Percentiles rank a stretch among this genome's conserved stretches.
These are phyloP conservation scores for Schizonepeta tenuifolia DNA, from an alignment of 257 asterid genomes.

Conservation along the genomic window DNA sequence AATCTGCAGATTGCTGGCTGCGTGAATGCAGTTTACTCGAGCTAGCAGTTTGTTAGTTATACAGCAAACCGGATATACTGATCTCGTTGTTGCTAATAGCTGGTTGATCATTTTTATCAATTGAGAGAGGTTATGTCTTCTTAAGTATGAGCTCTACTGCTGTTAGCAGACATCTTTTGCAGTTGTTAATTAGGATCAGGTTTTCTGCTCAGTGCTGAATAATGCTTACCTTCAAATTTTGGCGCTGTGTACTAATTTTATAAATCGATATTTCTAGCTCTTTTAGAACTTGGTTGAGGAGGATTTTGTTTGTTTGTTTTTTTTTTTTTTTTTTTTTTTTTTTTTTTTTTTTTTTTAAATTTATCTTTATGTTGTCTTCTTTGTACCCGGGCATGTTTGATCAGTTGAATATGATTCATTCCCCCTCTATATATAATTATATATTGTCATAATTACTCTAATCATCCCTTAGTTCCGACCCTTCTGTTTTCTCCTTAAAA, in stretches of 20 bases:
- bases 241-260: too few relatives aligned
- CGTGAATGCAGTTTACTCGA: not conserved
- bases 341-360: not conserved
- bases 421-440: too few relatives aligned
- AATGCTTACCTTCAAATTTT: not conserved
- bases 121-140: not conserved
- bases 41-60: not conserved
- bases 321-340: not conserved
- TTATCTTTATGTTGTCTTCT: not conserved
- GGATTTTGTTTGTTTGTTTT: not conserved
- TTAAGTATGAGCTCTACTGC: not conserved
- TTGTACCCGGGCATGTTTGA: too few relatives aligned
- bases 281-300: not conserved
- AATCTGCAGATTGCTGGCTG: not conserved
- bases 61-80: slow-evolving; percentile 2
- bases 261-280: not conserved
- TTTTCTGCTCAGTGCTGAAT: slow-evolving; percentile 15
- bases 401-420: too few relatives aligned
- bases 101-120: not conserved
- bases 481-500: too few relatives aligned
- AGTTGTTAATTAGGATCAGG: slow-evolving; percentile 14
- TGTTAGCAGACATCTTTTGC: not conserved
- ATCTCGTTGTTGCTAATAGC: not conserved
- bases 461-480: too few relatives aligned
- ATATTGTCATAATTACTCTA: too few relatives aligned